phyloP scores from a whole-genome alignment of 2,329 filamentous ascomycete species.

The Gliomastix tumulicola region DNA sequence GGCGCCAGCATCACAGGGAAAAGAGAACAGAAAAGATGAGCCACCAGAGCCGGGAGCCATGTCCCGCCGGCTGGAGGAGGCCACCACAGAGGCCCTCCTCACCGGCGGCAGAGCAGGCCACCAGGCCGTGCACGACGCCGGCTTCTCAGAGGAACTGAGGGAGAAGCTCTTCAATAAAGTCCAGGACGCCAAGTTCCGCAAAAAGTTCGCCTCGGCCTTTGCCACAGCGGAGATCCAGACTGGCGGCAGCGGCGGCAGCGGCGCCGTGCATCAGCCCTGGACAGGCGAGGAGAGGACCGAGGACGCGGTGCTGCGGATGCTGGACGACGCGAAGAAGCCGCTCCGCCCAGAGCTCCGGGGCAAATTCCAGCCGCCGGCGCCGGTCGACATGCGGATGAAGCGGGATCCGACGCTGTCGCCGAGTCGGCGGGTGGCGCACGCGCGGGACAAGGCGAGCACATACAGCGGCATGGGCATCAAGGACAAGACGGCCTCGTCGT shows the following conservation, averaged over 20 bases:
- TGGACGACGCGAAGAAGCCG: slow-evolving; percentile 72
- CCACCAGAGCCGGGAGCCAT: slow-evolving; percentile 32
- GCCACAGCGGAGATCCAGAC: slow-evolving; percentile 39
- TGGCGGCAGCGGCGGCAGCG: slow-evolving; percentile 58
- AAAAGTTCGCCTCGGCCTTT: slow-evolving; percentile 40
- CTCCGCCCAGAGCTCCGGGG: slow-evolving; percentile 44
- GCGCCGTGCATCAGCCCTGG: slow-evolving; percentile 53
- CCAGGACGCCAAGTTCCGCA: slow-evolving; percentile 45
- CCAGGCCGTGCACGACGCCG: slow-evolving; percentile 53
- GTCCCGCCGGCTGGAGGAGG: slow-evolving; percentile 51
- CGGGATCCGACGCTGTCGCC: slow-evolving; percentile 27
- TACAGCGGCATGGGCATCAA: slow-evolving; percentile 44
- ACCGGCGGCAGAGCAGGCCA: slow-evolving; percentile 53
- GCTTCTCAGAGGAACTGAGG: slow-evolving; percentile 58
- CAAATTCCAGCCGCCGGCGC: slow-evolving; percentile 31
- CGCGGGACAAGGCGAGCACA: slow-evolving; percentile 48
- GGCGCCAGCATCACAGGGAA: neutral
- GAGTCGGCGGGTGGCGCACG: slow-evolving; percentile 42
- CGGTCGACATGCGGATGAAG: slow-evolving; percentile 46
- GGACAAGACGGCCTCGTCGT: slow-evolving; percentile 13
- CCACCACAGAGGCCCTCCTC: slow-evolving; percentile 55
- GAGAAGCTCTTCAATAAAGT: slow-evolving; percentile 49
- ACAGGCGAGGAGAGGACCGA: slow-evolving; percentile 66
- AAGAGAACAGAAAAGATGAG: neutral
- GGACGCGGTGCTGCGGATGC: slow-evolving; percentile 78